These are phyloP conservation scores for Agastache rugosa DNA, from an alignment of 257 asterid genomes.

Conservation along the genomic window DNA sequence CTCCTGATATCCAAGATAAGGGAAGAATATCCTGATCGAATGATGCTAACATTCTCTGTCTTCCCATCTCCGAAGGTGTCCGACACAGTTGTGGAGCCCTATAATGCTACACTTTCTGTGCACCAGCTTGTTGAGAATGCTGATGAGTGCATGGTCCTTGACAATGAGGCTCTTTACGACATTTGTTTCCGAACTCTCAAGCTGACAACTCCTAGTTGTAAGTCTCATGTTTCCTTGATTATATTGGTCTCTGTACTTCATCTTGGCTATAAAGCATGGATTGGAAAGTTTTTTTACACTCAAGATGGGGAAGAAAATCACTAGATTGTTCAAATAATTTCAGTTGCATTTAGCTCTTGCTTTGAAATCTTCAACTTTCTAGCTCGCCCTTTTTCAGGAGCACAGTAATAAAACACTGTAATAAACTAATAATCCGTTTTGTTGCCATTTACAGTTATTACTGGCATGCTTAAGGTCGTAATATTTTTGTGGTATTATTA, in stretches of 20 bases:
- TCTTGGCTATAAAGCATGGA: neutral
- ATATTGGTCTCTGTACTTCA: neutral
- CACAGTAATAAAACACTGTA: neutral
- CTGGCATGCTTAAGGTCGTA: neutral
- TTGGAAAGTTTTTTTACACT: neutral
- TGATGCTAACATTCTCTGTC: slow-evolving; percentile 60
- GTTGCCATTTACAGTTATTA: neutral
- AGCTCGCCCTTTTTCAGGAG: neutral
- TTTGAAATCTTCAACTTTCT: neutral
- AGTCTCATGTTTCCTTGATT: slow-evolving; percentile 29
- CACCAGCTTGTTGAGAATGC: slow-evolving; percentile 65
- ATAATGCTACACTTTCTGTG: slow-evolving; percentile 58
- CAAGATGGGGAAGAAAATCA: neutral
- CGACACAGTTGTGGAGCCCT: slow-evolving; percentile 59
- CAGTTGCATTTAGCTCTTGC: neutral
- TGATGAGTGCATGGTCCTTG: slow-evolving; percentile 63
- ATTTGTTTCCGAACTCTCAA: slow-evolving; percentile 61
- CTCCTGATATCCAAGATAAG: slow-evolving; percentile 58
- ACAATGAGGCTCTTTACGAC: slow-evolving; percentile 59
- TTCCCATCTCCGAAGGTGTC: slow-evolving; percentile 63
- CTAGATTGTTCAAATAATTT: neutral
- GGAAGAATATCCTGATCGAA: slow-evolving; percentile 60
- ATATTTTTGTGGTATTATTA: neutral
- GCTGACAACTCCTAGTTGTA: slow-evolving; percentile 62
- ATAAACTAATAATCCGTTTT: neutral